Percentiles rank a stretch among this genome's conserved stretches.
Conservation (phyloP, 768 basidiomycete species). For the Xerocomus potaroensis region DNA sequence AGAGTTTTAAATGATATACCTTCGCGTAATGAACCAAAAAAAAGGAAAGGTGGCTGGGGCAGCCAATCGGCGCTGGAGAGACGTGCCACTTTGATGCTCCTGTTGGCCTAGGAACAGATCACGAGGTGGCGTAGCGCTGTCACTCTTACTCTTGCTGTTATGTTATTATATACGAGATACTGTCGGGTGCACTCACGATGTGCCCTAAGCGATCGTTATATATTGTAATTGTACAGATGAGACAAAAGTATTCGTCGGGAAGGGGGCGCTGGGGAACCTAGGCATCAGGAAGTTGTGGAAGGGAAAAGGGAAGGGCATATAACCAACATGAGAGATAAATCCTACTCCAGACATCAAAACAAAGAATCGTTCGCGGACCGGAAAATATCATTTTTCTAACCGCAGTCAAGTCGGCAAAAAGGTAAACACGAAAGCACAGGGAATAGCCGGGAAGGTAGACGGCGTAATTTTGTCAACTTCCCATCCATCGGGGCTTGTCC, state of each 20-base stretch:
- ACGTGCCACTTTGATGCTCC: not conserved
- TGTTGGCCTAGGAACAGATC: not conserved
- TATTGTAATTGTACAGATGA: not conserved
- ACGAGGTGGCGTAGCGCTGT: not conserved
- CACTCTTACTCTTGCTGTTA: no score
- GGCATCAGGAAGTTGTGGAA: not conserved
- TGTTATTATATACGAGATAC: no score
- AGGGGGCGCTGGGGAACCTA: not conserved
- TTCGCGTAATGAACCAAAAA: not conserved
- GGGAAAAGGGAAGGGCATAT: not conserved
- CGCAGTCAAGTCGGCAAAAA: not conserved
- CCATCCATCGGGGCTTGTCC: not conserved
- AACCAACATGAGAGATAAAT: slow-evolving; percentile 1
- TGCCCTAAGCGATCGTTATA: not conserved
- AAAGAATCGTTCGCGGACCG: not conserved
- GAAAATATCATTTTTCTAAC: slow-evolving; percentile 1
- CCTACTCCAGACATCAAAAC: slow-evolving; percentile 5
- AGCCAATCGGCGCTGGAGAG: not conserved
- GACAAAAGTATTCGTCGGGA: not conserved
- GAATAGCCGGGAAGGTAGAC: not conserved
- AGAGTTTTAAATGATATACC: no score
- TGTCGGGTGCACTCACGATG: no score
- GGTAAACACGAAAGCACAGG: not conserved
- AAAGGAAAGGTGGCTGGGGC: not conserved
- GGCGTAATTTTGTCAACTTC: not conserved